Conservation (phyloP, 2,329 filamentous ascomycete genomes). For the Gyromitra esculenta region DNA sequence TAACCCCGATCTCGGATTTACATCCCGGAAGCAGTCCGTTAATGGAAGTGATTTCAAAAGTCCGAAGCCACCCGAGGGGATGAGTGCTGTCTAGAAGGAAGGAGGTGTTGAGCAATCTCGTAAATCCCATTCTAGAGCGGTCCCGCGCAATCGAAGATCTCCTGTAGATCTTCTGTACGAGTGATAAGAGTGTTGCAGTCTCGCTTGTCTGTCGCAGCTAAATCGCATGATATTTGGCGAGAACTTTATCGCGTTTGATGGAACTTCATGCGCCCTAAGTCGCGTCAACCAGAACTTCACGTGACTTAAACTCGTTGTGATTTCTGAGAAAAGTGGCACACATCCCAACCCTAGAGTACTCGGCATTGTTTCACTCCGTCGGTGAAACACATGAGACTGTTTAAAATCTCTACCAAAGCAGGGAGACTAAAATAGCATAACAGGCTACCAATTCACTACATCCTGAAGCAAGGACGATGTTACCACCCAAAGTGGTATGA, state of each 20-base stretch:
- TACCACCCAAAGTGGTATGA: background rate
- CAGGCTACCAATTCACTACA: background rate
- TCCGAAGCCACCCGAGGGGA: slow-evolving; percentile 3
- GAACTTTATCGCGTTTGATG: background rate
- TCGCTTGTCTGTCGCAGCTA: background rate
- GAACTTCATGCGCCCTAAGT: background rate
- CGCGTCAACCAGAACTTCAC: background rate
- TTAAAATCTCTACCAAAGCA: background rate
- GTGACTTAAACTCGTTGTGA: background rate
- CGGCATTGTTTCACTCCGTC: background rate
- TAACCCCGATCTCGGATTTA: slow-evolving; percentile 1
- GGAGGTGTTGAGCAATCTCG: slow-evolving; percentile 19
- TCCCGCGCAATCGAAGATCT: slow-evolving; percentile 17
- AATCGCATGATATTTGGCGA: slow-evolving; percentile 5
- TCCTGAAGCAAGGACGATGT: background rate
- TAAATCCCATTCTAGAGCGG: background rate
- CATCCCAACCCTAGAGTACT: background rate
- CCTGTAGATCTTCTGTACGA: slow-evolving; percentile 4
- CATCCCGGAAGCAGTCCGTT: background rate
- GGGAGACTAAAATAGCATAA: background rate
- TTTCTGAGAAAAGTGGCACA: background rate
- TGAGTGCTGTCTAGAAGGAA: background rate
- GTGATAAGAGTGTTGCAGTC: background rate
- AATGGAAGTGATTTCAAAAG: slow-evolving; percentile 3
- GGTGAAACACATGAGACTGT: background rate